These are phyloP conservation scores for Podila epicladia DNA, from an alignment of 192 early-diverging fungal genomes.

Conservation along the genomic window DNA sequence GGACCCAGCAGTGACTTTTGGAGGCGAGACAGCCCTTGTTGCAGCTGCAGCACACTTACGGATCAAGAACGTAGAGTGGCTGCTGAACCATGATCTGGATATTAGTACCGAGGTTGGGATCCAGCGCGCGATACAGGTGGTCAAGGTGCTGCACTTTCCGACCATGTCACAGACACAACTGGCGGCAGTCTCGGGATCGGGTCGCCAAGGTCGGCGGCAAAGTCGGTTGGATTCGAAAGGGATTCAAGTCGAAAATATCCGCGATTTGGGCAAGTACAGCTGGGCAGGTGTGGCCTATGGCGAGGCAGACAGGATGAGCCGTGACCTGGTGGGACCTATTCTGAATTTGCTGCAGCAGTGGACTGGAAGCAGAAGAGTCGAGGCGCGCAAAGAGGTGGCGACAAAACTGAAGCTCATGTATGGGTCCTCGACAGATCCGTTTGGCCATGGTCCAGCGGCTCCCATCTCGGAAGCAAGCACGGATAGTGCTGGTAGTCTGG, in stretches of 20 bases:
- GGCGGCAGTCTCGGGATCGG: not conserved
- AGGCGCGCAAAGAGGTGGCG: slow-evolving; percentile 37
- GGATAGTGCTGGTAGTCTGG: slow-evolving; percentile 17
- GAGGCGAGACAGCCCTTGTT: slow-evolving; percentile 43
- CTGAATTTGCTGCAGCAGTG: slow-evolving; percentile 30
- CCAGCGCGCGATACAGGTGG: slow-evolving; percentile 40
- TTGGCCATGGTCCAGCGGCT: slow-evolving; percentile 8
- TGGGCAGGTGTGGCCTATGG: slow-evolving; percentile 46
- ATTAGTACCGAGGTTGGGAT: slow-evolving; percentile 34
- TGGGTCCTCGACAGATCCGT: slow-evolving; percentile 23
- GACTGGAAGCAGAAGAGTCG: slow-evolving; percentile 28
- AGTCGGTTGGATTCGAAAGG: not conserved
- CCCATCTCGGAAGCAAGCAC: slow-evolving; percentile 29
- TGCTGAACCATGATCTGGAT: slow-evolving; percentile 40
- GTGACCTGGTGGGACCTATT: slow-evolving; percentile 39
- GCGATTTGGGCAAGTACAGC: slow-evolving; percentile 44
- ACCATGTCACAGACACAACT: not conserved
- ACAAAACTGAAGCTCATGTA: slow-evolving; percentile 50
- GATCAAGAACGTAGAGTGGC: slow-evolving; percentile 48
- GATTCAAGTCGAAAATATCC: slow-evolving; percentile 13
- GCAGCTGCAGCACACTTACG: slow-evolving; percentile 49
- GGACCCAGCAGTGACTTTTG: slow-evolving; percentile 39
- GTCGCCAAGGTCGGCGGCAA: not conserved
- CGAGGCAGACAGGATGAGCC: slow-evolving; percentile 38
- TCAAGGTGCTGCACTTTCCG: slow-evolving; percentile 31